phyloP scores from a whole-genome alignment of 2,329 filamentous ascomycete genomes.

The Botryotinia calthae region DNA sequence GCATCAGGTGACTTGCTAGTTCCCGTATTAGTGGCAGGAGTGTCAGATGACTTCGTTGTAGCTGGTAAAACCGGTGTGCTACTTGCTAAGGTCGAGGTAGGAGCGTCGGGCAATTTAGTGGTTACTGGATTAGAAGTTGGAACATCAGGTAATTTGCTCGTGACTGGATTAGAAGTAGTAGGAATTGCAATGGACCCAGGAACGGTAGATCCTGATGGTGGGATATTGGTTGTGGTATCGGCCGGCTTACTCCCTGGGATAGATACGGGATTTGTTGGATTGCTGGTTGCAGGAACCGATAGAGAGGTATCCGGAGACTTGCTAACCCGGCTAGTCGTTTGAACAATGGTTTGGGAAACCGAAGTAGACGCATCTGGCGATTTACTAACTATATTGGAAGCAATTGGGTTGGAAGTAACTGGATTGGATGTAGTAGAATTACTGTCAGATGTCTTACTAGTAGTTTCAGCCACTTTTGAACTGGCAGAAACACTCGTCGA shows the following conservation, averaged over 20 bases:
- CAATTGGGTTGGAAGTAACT: background rate
- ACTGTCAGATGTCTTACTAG: background rate
- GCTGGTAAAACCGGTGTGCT: background rate
- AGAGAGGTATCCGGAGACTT: background rate
- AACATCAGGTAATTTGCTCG: background rate
- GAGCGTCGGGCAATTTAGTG: background rate
- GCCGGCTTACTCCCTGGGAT: background rate
- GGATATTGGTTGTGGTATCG: background rate
- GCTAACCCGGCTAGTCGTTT: background rate
- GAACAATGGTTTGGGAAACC: background rate
- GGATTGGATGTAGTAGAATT: background rate
- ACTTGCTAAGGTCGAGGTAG: background rate
- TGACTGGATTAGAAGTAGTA: background rate
- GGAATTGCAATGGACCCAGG: background rate
- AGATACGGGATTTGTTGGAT: background rate
- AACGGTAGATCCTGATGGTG: background rate
- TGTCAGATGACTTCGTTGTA: background rate
- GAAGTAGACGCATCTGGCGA: background rate
- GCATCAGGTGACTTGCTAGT: background rate
- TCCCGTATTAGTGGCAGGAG: background rate
- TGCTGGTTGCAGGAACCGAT: background rate
- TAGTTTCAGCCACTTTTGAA: background rate
- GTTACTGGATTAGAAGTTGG: background rate
- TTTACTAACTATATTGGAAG: background rate
- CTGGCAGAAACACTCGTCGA: background rate